Percentiles rank a stretch among this genome's conserved stretches.
phyloP scores from a whole-genome alignment of 1,284 basidiomycete genomes.

The Trichosporon sp. region DNA sequence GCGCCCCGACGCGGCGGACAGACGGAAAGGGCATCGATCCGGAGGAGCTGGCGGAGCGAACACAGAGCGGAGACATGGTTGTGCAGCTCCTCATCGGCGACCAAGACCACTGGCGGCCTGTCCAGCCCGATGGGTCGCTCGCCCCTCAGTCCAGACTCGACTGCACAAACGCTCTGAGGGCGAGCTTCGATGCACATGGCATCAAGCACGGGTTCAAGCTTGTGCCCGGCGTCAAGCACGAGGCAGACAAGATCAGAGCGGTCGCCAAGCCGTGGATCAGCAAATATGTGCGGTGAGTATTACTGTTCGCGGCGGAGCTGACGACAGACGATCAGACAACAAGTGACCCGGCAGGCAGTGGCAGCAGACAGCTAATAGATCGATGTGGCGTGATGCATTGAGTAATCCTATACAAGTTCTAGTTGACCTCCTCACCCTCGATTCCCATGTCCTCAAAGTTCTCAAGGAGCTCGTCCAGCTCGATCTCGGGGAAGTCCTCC shows the following conservation, averaged over 20 bases:
- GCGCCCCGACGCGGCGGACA: neutral
- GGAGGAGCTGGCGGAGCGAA: neutral
- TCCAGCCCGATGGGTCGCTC: conserved; percentile 16
- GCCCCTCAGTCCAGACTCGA: conserved; percentile 13
- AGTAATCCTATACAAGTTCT: conserved; percentile 2
- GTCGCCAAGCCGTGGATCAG: conserved; percentile 18
- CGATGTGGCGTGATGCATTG: neutral
- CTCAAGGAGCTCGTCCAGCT: conserved; percentile 83
- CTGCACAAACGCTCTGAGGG: conserved; percentile 14
- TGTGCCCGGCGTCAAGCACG: conserved; percentile 15
- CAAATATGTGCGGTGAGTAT: neutral
- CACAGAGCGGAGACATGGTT: neutral
- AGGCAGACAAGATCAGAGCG: conserved; percentile 10
- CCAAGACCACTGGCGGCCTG: conserved; percentile 14
- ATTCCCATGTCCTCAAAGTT: conserved; percentile 67
- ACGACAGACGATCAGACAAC: neutral
- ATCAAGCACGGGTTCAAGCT: conserved; percentile 11
- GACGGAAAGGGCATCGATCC: conserved; percentile 3
- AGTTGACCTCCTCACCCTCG: conserved; percentile 28
- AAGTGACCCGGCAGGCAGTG: neutral
- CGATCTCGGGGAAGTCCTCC: conserved; percentile 82
- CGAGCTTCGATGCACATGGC: conserved; percentile 15
- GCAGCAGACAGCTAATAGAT: neutral
- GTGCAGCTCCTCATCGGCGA: conserved; percentile 20
- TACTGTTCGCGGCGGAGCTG: neutral